Evolutionary conservation across 768 basidiomycete genomes (phyloP).

Genomic region (Serendipita indica): DNA sequence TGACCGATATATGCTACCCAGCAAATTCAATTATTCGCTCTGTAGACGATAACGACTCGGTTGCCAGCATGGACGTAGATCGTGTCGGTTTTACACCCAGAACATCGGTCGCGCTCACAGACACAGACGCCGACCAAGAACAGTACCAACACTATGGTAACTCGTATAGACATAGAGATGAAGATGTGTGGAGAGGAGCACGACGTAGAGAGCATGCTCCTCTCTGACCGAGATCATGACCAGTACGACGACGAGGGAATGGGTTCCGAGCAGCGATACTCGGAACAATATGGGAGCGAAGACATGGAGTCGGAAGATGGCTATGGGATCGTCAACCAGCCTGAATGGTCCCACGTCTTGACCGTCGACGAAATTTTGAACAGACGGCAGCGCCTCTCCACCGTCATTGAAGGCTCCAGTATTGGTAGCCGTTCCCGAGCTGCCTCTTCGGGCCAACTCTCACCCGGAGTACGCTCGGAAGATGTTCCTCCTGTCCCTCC

Average conservation of each 20-base stretch:
- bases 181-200: neutral
- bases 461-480: neutral
- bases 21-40: neutral
- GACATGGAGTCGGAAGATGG: neutral
- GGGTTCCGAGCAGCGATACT: neutral
- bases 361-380: neutral
- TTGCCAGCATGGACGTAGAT: neutral
- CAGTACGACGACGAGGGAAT: neutral
- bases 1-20: neutral
- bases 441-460: neutral
- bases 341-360: constrained; percentile 1
- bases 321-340: neutral
- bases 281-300: neutral
- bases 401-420: neutral
- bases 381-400: neutral
- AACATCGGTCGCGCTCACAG: neutral
- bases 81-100: neutral
- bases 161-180: neutral
- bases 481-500: constrained; percentile 2
- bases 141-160: neutral
- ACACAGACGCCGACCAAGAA: neutral
- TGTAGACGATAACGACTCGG: neutral
- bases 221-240: neutral
- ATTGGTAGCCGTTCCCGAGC: neutral
- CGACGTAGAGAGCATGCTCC: neutral